phyloP scores from a whole-genome alignment of 2,329 filamentous ascomycete genomes.

The Seiridium cupressi region DNA sequence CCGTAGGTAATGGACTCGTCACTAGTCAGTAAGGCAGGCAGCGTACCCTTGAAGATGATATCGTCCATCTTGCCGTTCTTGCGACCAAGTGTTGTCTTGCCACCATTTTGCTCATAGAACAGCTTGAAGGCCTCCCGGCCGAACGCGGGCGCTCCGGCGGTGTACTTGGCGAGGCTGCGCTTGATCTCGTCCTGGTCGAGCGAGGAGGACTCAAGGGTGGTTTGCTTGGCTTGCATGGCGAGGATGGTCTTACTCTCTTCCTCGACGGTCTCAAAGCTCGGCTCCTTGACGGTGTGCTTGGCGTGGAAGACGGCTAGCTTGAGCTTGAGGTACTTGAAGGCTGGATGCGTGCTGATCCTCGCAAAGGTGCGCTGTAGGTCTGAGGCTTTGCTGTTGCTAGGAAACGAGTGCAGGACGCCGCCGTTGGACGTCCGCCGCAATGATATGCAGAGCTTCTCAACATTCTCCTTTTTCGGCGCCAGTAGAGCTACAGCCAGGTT shows the following conservation, averaged over 20 bases:
- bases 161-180: conserved; percentile 47
- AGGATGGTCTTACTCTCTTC: background rate
- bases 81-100: conserved; percentile 34
- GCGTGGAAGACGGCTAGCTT: conserved; percentile 53
- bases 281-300: conserved; percentile 53
- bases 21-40: conserved; percentile 52
- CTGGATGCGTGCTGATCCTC: conserved; percentile 44
- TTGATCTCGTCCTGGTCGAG: conserved; percentile 46
- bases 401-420: conserved; percentile 48
- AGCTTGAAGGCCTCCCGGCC: conserved; percentile 49
- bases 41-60: conserved; percentile 55
- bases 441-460: conserved; percentile 38
- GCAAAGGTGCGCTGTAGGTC: conserved; percentile 46
- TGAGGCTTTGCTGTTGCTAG: conserved; percentile 45
- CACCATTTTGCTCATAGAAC: conserved; percentile 50
- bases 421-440: conserved; percentile 36
- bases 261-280: conserved; percentile 45
- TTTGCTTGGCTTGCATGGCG: no score
- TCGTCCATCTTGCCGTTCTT: conserved; percentile 50
- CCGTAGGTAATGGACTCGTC: conserved; percentile 55
- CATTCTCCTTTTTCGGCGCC: conserved; percentile 44
- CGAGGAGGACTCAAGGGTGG: conserved; percentile 22
- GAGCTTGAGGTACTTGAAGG: conserved; percentile 48
- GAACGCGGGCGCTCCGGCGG: conserved; percentile 55
- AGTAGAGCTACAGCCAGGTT: conserved; percentile 55